Evolutionary conservation across 495 filamentous ascomycete species (phyloP).

Genomic region (Symbiotaphrina buchneri): DNA sequence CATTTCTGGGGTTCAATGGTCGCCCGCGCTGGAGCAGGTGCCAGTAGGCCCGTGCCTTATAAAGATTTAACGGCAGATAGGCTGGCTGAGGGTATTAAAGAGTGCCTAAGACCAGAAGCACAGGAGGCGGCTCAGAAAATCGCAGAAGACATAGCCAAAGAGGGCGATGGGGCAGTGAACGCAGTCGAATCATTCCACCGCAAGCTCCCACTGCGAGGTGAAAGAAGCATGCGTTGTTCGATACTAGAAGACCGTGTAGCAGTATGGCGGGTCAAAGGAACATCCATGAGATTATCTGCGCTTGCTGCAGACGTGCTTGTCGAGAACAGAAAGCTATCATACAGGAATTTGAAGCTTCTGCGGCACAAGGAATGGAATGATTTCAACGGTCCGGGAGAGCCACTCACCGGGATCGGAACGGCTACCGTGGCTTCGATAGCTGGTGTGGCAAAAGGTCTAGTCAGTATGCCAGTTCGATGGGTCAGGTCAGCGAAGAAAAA

Average conservation of each 20-base stretch:
- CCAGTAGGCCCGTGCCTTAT: constrained; percentile 42
- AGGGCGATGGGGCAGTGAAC: constrained; percentile 53
- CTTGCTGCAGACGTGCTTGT: constrained; percentile 44
- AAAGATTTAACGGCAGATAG: constrained; percentile 39
- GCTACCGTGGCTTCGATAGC: constrained; percentile 29
- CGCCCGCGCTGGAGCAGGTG: constrained; percentile 37
- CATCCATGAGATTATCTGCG: constrained; percentile 31
- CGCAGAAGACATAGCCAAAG: constrained; percentile 33
- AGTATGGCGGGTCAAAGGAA: constrained; percentile 41
- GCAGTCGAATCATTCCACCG: constrained; percentile 50
- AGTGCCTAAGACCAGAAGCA: constrained; percentile 36
- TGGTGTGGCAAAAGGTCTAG: constrained; percentile 30
- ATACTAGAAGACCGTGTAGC: constrained; percentile 41
- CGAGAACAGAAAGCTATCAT: constrained; percentile 29
- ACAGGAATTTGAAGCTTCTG: constrained; percentile 39
- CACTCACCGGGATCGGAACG: constrained; percentile 36
- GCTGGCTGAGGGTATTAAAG: constrained; percentile 44
- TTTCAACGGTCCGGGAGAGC: constrained; percentile 57
- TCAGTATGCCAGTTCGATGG: constrained; percentile 31
- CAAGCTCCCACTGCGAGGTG: constrained; percentile 29
- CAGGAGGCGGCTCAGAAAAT: constrained; percentile 30
- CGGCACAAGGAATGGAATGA: constrained; percentile 60
- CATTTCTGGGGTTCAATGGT: constrained; percentile 70
- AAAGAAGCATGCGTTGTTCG: constrained; percentile 41
- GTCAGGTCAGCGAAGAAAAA: constrained; percentile 26